Base-by-base conservation (phyloP, 2,329 filamentous ascomycete genomes). In the Diaporthe ampelina region DNA sequence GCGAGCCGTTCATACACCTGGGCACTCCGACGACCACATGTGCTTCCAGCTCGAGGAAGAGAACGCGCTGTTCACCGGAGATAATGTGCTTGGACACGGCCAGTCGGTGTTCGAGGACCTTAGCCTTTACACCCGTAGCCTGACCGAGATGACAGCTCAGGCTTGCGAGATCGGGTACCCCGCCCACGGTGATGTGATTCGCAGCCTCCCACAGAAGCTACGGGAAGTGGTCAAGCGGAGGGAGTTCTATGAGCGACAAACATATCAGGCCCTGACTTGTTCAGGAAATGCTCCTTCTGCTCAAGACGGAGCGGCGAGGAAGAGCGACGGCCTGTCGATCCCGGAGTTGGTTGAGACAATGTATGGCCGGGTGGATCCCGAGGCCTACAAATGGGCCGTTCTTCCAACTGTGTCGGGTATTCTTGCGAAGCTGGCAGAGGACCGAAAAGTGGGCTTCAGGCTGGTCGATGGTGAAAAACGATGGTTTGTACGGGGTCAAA, bases 31-130 rank as follows among this genome's bases (percentile, higher is more conserved):
- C 5, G 95, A 98, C 80, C 96, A 98, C 82, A 93, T 95, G 88
- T 91, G 89, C n/a, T 92, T 98, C 78, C 81, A 95, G 8, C 83
- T 97, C 5, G 89, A 92, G 58, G 94, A 97, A 88, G 88, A 97
- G 79, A 89, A 94, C 78, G 92, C 94, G 56, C 91, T 97, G 85
- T 97, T 98, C 82, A 97, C 95, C 0, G 95, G 93, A 10, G 95
- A 97, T 83, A 97, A 96, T 80, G 93, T 98, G 2, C 88, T 98
- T 1, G 95, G 95, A 0, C 94, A 97, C 75, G 95, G 95, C 19
- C 97, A 94, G 2, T 92, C 94, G 6, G 94, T 96, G 0, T 97
- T 97, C 78, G 94, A 97, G 81, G 91, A 97, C 77, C 86, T 97
- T 11, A 82, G 84, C 1, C 84, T 85, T 0, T 98, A 71, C 72